Evolutionary conservation across 306 rosid genomes (phyloP), one percentile per base, ranked within the genome.

Genomic region (Vigna radiata): DNA sequence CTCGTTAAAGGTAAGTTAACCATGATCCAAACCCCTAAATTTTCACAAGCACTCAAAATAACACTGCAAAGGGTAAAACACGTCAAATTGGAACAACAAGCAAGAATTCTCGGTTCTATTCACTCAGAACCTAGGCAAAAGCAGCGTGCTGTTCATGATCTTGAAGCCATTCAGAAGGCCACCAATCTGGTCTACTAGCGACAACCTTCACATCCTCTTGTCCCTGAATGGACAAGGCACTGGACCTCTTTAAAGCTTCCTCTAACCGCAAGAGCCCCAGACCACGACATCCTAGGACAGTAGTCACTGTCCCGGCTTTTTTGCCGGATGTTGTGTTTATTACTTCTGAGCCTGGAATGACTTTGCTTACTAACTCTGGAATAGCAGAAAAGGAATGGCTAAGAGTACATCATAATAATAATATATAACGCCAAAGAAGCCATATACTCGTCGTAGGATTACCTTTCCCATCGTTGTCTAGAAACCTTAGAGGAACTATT

Each of bases 181-280:
- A 86, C 89, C 89, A 86, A 60, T 82, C 84, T 25, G 96, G 93
- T 75, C 87, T 88, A 59, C 79, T 47, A 50, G 90, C 85, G 29
- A 92, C 85, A 65, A 89, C 91, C 84, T 85, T 89, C 31, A 92
- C 80, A 48, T 84, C 80, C 43, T 92, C 86, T 48, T 79, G 87
- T 46, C 93, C 96, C 80, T 75, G 81, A 67, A 92, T 54, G 48
- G 73, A 83, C 77, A 95, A 85, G 16, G 83, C 23, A 72, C 83
- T 44, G 9, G 90, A 87, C 56, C 77, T 75, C 77, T 86, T 89
- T 15, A 89, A 87, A 46, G 91, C 91, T 53, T 82, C 88, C 52
- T 90, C 96, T 68, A 95, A 76, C 37, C 96, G 87, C 87, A 92
- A 67, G 50, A 92, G 85, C 75, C 96, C 98, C 14, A 95, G 59